A percentile compares a stretch with the other conserved stretches of the same genome.
Conservation (phyloP, 2,329 filamentous ascomycete species). For the Monilinia fructicola region DNA sequence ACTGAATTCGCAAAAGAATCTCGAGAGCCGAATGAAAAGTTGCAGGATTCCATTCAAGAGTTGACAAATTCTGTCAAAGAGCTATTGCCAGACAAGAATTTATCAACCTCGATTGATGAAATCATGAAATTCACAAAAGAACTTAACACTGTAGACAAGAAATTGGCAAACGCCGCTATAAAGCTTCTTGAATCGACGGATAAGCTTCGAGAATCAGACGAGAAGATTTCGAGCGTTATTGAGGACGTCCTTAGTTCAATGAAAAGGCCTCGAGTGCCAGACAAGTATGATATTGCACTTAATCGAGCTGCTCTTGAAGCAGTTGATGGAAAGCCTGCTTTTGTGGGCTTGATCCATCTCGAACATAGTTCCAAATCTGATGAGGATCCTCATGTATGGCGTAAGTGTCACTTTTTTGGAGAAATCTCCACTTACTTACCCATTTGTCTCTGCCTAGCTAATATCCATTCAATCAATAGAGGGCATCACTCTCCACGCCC, state of each 20-base stretch:
- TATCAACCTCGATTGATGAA: no score
- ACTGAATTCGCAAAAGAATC: no score
- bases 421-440: not conserved
- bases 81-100: no score
- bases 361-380: not conserved
- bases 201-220: no score
- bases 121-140: not conserved
- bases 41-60: no score
- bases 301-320: not conserved
- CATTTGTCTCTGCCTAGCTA: no score
- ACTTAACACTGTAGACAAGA: not conserved
- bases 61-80: no score
- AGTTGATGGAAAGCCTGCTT: slow-evolving; percentile 3
- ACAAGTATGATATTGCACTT: not conserved
- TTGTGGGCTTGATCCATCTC: not conserved
- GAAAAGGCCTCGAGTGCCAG: not conserved
- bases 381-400: not conserved
- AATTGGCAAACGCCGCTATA: not conserved
- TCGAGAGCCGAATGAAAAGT: no score
- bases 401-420: not conserved
- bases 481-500: not conserved
- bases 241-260: no score
- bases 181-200: not conserved
- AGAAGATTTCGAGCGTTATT: no score
- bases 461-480: not conserved